A percentile compares a stretch with the other conserved stretches of the same genome.
Conservation (phyloP, 2,329 filamentous ascomycete species). For the Fusarium oligoseptatum region DNA sequence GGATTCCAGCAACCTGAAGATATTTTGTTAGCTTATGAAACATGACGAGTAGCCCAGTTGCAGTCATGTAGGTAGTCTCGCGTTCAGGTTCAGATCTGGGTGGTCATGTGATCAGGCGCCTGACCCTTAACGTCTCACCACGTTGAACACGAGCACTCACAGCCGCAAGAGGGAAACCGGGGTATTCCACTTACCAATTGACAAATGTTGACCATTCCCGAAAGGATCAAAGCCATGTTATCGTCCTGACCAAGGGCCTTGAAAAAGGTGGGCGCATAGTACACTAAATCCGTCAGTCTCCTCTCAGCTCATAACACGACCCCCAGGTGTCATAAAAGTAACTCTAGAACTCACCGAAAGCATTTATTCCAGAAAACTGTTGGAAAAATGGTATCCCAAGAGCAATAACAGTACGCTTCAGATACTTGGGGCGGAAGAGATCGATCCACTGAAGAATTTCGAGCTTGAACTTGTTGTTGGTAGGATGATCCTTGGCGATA, state of each 20-base stretch:
- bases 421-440: constrained; percentile 60
- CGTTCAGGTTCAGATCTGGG: too few species aligned
- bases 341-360: not conserved
- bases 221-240: constrained; percentile 2
- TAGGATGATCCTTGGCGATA: constrained; percentile 14
- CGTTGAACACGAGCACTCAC: not conserved
- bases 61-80: too few species aligned
- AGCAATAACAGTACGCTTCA: constrained; percentile 53
- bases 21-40: too few species aligned
- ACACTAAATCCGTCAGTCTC: not conserved
- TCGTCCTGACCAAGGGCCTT: not conserved
- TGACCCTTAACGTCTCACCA: not conserved
- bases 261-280: not conserved
- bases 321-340: too few species aligned
- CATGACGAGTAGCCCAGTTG: too few species aligned
- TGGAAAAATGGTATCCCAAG: not conserved
- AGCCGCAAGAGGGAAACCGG: not conserved
- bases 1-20: constrained; percentile 37
- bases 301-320: not conserved
- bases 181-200: not conserved
- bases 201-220: not conserved
- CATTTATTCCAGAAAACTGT: not conserved
- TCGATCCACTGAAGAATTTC: constrained; percentile 61
- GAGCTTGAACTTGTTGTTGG: constrained; percentile 52
- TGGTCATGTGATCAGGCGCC: not conserved